A percentile compares a stretch with the other conserved stretches of the same genome.
These are phyloP conservation scores for Mycena amicta DNA, from an alignment of 768 basidiomycete genomes.

Conservation along the genomic window DNA sequence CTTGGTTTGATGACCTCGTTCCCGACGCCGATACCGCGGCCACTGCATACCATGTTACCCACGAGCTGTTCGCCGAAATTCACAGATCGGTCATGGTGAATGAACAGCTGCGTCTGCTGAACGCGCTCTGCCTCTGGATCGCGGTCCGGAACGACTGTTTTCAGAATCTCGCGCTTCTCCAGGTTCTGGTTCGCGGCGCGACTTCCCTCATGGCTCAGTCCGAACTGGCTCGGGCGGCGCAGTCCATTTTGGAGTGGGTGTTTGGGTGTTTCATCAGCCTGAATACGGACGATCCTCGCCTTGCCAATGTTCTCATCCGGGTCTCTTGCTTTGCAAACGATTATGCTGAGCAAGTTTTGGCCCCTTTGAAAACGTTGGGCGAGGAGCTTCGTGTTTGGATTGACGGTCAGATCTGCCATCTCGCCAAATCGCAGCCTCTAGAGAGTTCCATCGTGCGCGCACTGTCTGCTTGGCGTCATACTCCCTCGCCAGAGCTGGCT, in stretches of 20 bases:
- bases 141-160: slow-evolving; percentile 61
- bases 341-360: slow-evolving; percentile 40
- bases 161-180: slow-evolving; percentile 59
- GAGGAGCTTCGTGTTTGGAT: slow-evolving; percentile 63
- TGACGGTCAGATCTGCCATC: slow-evolving; percentile 55
- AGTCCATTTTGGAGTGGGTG: slow-evolving; percentile 81
- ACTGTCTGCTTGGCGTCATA: slow-evolving; percentile 76
- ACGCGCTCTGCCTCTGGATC: slow-evolving; percentile 75
- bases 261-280: slow-evolving; percentile 49
- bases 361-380: slow-evolving; percentile 38
- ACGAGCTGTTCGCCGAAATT: slow-evolving; percentile 68
- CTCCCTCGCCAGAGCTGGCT: slow-evolving; percentile 51
- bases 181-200: slow-evolving; percentile 68
- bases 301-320: slow-evolving; percentile 72
- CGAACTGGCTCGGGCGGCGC: slow-evolving; percentile 68
- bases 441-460: slow-evolving; percentile 49
- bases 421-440: slow-evolving; percentile 27
- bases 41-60: slow-evolving; percentile 76
- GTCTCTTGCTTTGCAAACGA: slow-evolving; percentile 64
- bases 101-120: slow-evolving; percentile 77
- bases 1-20: slow-evolving; percentile 56
- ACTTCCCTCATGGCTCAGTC: slow-evolving; percentile 64
- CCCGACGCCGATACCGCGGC: slow-evolving; percentile 49
- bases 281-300: slow-evolving; percentile 46
- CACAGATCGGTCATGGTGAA: slow-evolving; percentile 74